A percentile compares a stretch with the other conserved stretches of the same genome.
These are phyloP conservation scores for Trebouxia sp. DNA, from an alignment of 139 green algal genomes.

Conservation along the genomic window DNA sequence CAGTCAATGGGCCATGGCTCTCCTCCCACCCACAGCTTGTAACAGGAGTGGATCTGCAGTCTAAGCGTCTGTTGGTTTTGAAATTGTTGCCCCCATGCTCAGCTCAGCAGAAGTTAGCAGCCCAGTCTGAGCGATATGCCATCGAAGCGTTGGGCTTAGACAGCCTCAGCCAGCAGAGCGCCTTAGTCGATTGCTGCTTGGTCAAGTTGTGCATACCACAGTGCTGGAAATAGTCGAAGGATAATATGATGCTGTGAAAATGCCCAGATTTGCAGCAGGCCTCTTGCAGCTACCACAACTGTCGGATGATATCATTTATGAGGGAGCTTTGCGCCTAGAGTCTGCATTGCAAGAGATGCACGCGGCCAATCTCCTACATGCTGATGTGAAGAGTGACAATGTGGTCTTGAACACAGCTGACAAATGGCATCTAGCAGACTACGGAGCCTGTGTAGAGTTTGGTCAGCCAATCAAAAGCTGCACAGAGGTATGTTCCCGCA, in stretches of 20 bases:
- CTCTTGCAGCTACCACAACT: conserved; percentile 6
- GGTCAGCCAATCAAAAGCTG: conserved; percentile 3
- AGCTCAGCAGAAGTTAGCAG: conserved; percentile 9
- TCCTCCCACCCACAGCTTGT: conserved; percentile 21
- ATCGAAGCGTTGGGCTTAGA: conserved; percentile 1
- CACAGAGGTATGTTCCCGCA: neutral
- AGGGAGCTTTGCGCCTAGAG: conserved; percentile 18
- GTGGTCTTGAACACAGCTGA: conserved; percentile 25
- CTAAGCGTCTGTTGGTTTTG: conserved; percentile 1
- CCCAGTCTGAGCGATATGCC: conserved; percentile 10
- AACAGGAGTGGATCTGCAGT: conserved; percentile 4
- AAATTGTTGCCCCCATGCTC: conserved; percentile 14
- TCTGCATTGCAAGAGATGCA: conserved; percentile 25
- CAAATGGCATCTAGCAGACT: conserved; percentile 11
- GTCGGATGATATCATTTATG: conserved; percentile 14
- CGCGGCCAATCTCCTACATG: conserved; percentile 5
- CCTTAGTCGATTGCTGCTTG: conserved; percentile 15
- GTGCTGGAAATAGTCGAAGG: conserved; percentile 2
- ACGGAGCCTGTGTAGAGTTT: conserved; percentile 19
- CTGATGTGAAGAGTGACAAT: conserved; percentile 21
- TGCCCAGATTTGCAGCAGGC: conserved; percentile 21
- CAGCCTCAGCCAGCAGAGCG: conserved; percentile 1
- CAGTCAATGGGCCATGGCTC: conserved; percentile 25
- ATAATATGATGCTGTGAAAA: conserved; percentile 22
- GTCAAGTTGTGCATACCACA: conserved; percentile 13